Evolutionary conservation across 345 rosid species (phyloP), one percentile per base, ranked within the genome.

Genomic region (Linum lewisii): DNA sequence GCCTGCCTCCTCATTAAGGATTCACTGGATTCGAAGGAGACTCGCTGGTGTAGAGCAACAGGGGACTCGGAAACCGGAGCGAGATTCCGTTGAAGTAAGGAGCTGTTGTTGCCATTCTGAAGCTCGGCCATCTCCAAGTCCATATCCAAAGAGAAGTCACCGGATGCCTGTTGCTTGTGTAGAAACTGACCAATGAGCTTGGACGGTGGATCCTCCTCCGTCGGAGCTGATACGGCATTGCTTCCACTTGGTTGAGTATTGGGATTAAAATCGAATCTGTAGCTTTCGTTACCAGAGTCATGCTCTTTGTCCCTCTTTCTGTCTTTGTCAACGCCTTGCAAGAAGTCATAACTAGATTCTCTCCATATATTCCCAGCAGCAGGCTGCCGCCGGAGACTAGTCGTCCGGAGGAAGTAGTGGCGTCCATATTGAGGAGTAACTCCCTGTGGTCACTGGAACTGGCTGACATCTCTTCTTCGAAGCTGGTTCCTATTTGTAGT

Each of bases 81-180:
- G 24, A 51, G 55, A 19, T 24, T 19, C 24, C 16, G 24, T 19
- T 2, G 56, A 7, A 11, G 24, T 6, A n/a, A 6, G 14, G 13
- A 21, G 8, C 14, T 22, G 22, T n/a, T 24, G 25, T 8, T 24
- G 56, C 56, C 56, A 24, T 52, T 52, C 56, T 24, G 56, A 25
- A 84, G 83, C 79, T 90, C 90, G 2, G 74, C 82, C 85, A 87
- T 90, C 58, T 76, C 81, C 50, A 81, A 68, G 69, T 91, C 95
- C 73, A 85, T 67, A 72, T 91, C 95, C n/a, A 91, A 66, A 11
- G 77, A 78, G 67, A 81, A 66, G 55, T 85, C 86, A 1, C 95
- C 85, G 11, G 92, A 85, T 47, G 85, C 92, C 62, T 72, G 71
- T 38, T 91, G 98, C 23, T 79, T 75, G 70, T 81, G 85, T 58